phyloP scores from a whole-genome alignment of 768 basidiomycete species.

The Panaeolus cyanescens region DNA sequence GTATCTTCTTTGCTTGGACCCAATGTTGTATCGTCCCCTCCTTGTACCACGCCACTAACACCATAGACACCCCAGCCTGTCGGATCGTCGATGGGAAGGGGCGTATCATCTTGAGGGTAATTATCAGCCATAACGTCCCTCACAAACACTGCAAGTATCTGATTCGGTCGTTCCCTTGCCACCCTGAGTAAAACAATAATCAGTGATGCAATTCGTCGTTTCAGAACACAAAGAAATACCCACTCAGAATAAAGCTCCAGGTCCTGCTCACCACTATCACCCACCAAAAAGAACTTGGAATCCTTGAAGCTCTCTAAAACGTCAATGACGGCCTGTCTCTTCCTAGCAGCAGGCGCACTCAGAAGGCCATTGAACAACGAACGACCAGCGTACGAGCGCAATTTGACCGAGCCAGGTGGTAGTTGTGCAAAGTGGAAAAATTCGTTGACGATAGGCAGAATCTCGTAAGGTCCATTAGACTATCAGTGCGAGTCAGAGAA shows the following conservation, averaged over 20 bases:
- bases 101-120: constrained; percentile 13
- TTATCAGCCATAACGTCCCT: constrained; percentile 59
- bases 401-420: constrained; percentile 74
- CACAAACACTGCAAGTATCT: constrained; percentile 81
- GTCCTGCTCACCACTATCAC: constrained; percentile 95
- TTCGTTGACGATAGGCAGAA: constrained; percentile 75
- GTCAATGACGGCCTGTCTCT: constrained; percentile 79
- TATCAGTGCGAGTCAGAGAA: constrained; percentile 24
- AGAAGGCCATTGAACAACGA: constrained; percentile 84
- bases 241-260: constrained; percentile 83
- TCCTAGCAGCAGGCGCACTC: constrained; percentile 80
- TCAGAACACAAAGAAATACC: constrained; percentile 13
- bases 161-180: constrained; percentile 66
- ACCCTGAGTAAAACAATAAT: background rate
- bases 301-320: constrained; percentile 73
- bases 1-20: background rate
- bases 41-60: constrained; percentile 8
- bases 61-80: constrained; percentile 50
- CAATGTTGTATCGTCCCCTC: background rate
- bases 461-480: constrained; percentile 90
- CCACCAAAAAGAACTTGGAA: constrained; percentile 81
- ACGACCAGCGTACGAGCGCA: constrained; percentile 84
- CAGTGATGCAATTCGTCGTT: background rate
- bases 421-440: constrained; percentile 74
- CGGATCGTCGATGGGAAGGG: constrained; percentile 55